Evolutionary conservation across 306 rosid genomes (phyloP).

Genomic region (Vigna mungo): DNA sequence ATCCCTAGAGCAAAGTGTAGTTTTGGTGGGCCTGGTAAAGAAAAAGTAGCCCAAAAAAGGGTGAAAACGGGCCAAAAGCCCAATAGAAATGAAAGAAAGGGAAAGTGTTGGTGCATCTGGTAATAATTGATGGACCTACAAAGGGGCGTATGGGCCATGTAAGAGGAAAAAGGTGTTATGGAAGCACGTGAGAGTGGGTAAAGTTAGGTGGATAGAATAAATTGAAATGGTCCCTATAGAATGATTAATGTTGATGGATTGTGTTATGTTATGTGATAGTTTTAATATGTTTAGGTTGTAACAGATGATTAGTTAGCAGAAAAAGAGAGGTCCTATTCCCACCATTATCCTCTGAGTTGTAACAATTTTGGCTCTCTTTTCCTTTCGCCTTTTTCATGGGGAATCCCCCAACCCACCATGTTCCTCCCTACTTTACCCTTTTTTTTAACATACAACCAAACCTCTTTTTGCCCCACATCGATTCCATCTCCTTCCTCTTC

Average conservation of each 20-base stretch:
- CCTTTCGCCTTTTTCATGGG: conserved; percentile 26
- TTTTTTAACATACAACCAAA: conserved; percentile 17
- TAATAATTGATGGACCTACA: conserved; percentile 32
- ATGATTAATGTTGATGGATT: conserved; percentile 39
- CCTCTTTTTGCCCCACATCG: conserved; percentile 12
- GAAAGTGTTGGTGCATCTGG: too few relatives aligned
- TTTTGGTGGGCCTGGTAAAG: too few relatives aligned
- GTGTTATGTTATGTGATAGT: too few relatives aligned
- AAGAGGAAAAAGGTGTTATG: conserved; percentile 43
- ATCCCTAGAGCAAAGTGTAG: too few relatives aligned
- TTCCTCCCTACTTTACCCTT: background rate
- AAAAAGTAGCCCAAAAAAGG: too few relatives aligned
- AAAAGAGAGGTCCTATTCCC: conserved; percentile 31
- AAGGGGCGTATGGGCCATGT: conserved; percentile 1
- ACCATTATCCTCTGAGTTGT: conserved; percentile 59
- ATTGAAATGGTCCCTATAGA: conserved; percentile 41
- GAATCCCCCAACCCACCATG: too few relatives aligned
- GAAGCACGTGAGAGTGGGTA: conserved; percentile 51
- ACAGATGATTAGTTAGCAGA: conserved; percentile 43
- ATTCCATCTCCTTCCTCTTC: background rate
- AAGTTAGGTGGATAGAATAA: conserved; percentile 40
- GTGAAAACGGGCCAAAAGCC: too few relatives aligned
- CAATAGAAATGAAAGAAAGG: too few relatives aligned
- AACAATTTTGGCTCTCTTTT: conserved; percentile 17
- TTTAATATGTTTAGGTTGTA: too few relatives aligned